Base-by-base conservation (phyloP, 768 basidiomycete species). In the Rhodotorula kratochvilovae region DNA sequence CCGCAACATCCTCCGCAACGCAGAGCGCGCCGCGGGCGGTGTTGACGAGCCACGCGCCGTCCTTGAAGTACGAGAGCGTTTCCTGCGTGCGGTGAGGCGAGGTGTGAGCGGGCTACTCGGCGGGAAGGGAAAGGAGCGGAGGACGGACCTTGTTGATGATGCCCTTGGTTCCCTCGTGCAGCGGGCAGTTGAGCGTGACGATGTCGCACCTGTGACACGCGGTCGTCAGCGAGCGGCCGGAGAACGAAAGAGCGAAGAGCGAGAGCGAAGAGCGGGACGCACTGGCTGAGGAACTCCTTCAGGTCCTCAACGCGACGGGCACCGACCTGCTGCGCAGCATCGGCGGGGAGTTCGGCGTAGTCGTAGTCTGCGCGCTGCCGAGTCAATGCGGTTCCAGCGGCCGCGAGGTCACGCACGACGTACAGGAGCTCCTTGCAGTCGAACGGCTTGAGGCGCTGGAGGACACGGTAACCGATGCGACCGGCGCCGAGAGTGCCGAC, bases 31-130 rank as follows among this genome's bases (percentile, higher is more conserved):
- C 92, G 76, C 91, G 90, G 62, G 91, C 90, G 8, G 78, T 78
- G 85, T 95, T 95, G 78, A 95, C 88, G 77, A 94, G 86, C 89
- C 89, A 92, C 25, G 91, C 86, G 60, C 91, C 92, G 80, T 89
- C 88, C 85, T 95, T 95, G 85, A 94, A 89, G 82, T 90, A 89
- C 80, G 85, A 85, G 76, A 94, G 83, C 51, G 91, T 87, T 50
- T 92, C 90, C 51, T 66, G 46, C 57, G 8, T 8, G 45, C 17
- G 17, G 25, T 15, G 16, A 21, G 23, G 6, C 12, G 35, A 35
- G 7, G 8, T 31, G 55, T 56, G 27, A 46, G 35, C 42, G 42
- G 10, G 8, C 10, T 43, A 29, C 46, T 5, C 12, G 12, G 50
- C 25, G 25, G 25, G n/a, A n/a, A n/a, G n/a, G n/a, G n/a, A 29